Percentiles rank a stretch among this genome's conserved stretches.
Conservation (phyloP, 2,329 filamentous ascomycete species). For the Cytospora schulzeri region DNA sequence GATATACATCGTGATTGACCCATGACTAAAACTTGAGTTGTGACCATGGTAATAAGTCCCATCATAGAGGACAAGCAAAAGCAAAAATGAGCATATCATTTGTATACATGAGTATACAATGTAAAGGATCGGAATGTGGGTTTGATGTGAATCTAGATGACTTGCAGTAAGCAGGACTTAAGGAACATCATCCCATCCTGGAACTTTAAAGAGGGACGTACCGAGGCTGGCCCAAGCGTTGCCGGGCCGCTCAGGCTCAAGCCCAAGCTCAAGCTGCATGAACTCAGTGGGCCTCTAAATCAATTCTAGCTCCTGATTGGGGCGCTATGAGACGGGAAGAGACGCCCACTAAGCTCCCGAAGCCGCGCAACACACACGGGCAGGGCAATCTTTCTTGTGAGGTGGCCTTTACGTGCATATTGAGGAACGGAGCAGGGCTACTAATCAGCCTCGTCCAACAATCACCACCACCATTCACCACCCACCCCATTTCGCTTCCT, state of each 20-base stretch:
- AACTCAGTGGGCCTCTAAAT: slow-evolving; percentile 4
- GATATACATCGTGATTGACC: no score
- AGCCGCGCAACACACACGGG: slow-evolving; percentile 11
- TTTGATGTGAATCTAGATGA: no score
- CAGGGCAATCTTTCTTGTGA: slow-evolving; percentile 14
- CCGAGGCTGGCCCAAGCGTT: slow-evolving; percentile 6
- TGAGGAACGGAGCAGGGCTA: slow-evolving; percentile 2
- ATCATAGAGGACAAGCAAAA: no score
- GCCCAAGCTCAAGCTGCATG: background rate
- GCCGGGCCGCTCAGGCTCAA: background rate
- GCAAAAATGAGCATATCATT: no score
- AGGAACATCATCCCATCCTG: no score
- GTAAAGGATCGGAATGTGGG: no score
- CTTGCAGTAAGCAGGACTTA: no score
- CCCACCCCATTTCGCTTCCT: slow-evolving; percentile 3
- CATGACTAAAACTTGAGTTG: no score
- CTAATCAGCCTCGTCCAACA: slow-evolving; percentile 14
- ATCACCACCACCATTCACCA: background rate
- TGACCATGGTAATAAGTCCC: no score
- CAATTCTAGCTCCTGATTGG: slow-evolving; percentile 18
- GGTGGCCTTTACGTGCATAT: slow-evolving; percentile 18
- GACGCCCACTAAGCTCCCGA: background rate
- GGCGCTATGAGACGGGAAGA: background rate
- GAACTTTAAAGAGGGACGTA: slow-evolving; percentile 7
- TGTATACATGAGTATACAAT: no score